These are phyloP conservation scores for Bidens hawaiensis DNA, from an alignment of 140 eudicot species.

Conservation along the genomic window DNA sequence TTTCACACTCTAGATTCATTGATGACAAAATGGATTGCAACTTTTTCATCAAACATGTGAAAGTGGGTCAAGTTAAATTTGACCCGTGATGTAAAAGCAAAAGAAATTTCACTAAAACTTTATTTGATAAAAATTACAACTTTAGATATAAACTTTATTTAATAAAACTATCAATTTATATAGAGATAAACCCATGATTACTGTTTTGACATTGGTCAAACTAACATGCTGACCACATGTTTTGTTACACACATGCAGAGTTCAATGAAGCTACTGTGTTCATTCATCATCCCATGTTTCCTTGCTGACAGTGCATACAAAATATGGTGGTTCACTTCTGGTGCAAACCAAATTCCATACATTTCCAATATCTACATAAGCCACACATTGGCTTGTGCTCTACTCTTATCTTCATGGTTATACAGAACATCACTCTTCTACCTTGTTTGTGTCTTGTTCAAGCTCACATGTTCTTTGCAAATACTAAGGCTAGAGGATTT, in stretches of 20 bases:
- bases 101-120: not conserved
- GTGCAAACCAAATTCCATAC: constrained; percentile 65
- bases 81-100: not conserved
- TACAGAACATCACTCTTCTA: constrained; percentile 68
- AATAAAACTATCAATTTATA: too few species aligned
- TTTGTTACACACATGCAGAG: constrained; percentile 45
- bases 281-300: constrained; percentile 73
- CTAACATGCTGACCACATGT: constrained; percentile 3
- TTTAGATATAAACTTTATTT: too few species aligned
- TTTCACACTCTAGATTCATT: too few species aligned
- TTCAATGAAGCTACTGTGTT: constrained; percentile 66
- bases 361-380: constrained; percentile 47
- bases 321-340: constrained; percentile 84
- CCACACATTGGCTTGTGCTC: constrained; percentile 51
- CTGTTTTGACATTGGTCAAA: not conserved
- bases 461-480: constrained; percentile 41
- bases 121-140: too few species aligned
- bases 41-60: not conserved
- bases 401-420: constrained; percentile 67
- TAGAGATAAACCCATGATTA: not conserved
- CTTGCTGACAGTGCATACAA: constrained; percentile 57
- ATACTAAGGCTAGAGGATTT: constrained; percentile 71
- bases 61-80: constrained; percentile 1
- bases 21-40: not conserved
- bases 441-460: constrained; percentile 47